phyloP scores from a whole-genome alignment of 331 rosid species.

The Pyrus hybrid region DNA sequence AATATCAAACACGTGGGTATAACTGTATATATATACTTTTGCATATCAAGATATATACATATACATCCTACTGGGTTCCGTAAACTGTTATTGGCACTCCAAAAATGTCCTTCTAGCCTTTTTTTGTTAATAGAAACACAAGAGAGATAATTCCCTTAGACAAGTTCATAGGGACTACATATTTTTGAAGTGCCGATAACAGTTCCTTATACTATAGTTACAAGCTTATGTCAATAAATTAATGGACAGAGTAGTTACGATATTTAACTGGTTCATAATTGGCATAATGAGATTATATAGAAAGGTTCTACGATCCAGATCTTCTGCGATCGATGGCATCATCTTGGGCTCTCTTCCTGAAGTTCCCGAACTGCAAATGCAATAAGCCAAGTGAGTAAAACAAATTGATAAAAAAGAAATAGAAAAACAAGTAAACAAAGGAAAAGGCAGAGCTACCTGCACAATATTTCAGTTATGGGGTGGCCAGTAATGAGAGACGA shows the following conservation, averaged over 20 bases:
- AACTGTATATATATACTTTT: not conserved
- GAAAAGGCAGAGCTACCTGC: constrained; percentile 41
- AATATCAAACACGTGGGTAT: not conserved
- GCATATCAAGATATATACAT: not conserved
- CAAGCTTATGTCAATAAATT: not conserved
- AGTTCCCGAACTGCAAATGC: constrained; percentile 77
- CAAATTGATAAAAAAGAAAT: not conserved
- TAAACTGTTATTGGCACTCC: not conserved
- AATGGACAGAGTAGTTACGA: not conserved
- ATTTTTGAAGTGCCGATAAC: too few species aligned
- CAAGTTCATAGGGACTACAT: not conserved
- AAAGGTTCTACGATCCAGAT: constrained; percentile 82
- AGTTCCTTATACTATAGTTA: not conserved
- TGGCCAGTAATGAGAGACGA: constrained; percentile 77
- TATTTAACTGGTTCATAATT: constrained; percentile 58
- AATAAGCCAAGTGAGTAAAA: not conserved
- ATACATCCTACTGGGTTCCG: not conserved
- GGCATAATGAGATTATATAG: constrained; percentile 80
- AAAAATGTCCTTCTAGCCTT: too few species aligned
- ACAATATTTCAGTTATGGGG: constrained; percentile 69
- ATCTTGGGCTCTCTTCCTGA: constrained; percentile 88
- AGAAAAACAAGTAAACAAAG: not conserved
- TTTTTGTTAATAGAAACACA: not conserved
- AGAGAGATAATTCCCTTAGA: not conserved
- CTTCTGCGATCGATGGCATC: constrained; percentile 76